Base-by-base conservation (phyloP, 495 filamentous ascomycete species). In the Letharia lupina region DNA sequence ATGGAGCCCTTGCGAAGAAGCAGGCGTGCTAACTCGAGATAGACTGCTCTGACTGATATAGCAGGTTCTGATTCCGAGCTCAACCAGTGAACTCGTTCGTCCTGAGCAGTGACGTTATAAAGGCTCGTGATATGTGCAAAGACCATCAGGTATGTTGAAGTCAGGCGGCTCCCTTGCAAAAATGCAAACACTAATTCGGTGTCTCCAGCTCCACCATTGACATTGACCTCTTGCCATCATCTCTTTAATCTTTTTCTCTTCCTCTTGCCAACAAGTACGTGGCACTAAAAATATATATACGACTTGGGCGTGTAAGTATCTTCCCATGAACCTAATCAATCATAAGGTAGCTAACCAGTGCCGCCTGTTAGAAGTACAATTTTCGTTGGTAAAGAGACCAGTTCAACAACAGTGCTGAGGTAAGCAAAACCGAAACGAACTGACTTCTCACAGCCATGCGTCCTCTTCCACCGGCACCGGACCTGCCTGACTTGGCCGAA, bases 391-490 rank as follows among this genome's bases (percentile, higher is more conserved):
- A 28, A 28, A 28, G 23, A 28, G 23, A 28, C 23, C 23, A 28
- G 23, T 28, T 28, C 23, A 28, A 28, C 23, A 28, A 28, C 23
- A 28, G 23, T 28, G 23, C 23, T 28, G 23, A 28, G 23, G 23
- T 28, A 28, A 28, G 23, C 23, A 28, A 28, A 28, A 28, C 23
- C 23, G 10, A 35, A 47, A 11, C 1, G 1, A 31, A 16, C 52
- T 57, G 54, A 65, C 40, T 33, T n/a, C 35, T 33, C 28, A 18
- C 60, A 44, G 42, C 42, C 10, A 62, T 47, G 60, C 41, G 42
- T 62, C 60, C 63, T 35, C 40, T 59, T 59, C 50, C 50, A 48
- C 57, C 57, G 23, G 50, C 58, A 9, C 20, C 20, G 4, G 37
- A 8, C 16, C 12, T 57, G 33, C 31, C 33, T 2, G 33, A 57